phyloP scores from a whole-genome alignment of 345 rosid species.

The Aquilaria yunnanensis region DNA sequence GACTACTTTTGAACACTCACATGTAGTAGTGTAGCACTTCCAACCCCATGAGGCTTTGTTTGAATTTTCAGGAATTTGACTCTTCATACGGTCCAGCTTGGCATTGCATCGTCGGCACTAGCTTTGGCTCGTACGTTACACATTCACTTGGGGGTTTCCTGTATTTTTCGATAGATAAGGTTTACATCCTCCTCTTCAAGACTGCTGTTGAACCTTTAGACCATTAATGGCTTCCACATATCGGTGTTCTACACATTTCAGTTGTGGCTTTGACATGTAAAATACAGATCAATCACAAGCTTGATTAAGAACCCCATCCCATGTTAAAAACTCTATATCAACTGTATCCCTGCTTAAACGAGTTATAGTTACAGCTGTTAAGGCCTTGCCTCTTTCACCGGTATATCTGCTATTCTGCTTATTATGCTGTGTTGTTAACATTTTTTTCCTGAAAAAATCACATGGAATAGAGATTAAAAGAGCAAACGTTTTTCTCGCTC shows the following conservation, averaged over 20 bases:
- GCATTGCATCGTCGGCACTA: slow-evolving; percentile 97
- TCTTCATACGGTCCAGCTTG: slow-evolving; percentile 88
- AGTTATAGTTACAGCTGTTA: neutral
- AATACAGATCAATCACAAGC: slow-evolving; percentile 15
- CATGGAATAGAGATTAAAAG: neutral
- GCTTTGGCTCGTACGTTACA: slow-evolving; percentile 93
- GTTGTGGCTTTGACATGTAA: slow-evolving; percentile 10
- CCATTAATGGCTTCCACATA: slow-evolving; percentile 23
- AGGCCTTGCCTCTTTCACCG: neutral
- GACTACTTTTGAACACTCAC: too few species aligned
- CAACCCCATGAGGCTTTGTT: slow-evolving; percentile 1
- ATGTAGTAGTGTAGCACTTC: too few species aligned
- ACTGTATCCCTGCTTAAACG: neutral
- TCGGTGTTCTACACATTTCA: neutral
- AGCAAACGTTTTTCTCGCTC: neutral
- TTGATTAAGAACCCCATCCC: neutral
- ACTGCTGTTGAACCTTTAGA: slow-evolving; percentile 90
- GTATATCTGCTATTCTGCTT: neutral
- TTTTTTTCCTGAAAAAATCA: neutral
- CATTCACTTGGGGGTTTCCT: slow-evolving; percentile 92
- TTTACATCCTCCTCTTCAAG: slow-evolving; percentile 88
- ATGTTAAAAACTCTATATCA: slow-evolving; percentile 1
- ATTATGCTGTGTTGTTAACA: neutral
- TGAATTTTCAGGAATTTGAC: slow-evolving; percentile 69
- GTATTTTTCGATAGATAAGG: slow-evolving; percentile 87